A percentile compares a stretch with the other conserved stretches of the same genome.
Conservation (phyloP, 176 grass and related monocot genomes). For the Bromus sterilis region DNA sequence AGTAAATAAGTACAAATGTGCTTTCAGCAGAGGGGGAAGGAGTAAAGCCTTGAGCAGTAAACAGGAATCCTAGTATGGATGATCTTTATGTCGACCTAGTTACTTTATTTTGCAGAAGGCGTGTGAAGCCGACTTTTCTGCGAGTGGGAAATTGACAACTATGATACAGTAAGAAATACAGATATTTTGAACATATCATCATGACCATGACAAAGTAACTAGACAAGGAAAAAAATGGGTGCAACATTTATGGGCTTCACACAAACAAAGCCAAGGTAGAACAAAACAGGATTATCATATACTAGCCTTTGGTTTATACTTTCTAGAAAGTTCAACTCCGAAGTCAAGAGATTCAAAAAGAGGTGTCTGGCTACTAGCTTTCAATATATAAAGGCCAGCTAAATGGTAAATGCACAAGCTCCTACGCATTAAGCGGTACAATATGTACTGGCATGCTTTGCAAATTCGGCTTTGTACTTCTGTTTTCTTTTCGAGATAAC, state of each 20-base stretch:
- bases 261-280: not conserved
- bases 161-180: not conserved
- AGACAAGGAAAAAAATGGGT: conserved; percentile 3
- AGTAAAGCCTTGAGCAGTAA: not conserved
- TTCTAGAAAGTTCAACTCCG: conserved; percentile 4
- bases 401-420: not conserved
- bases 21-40: not conserved
- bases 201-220: not conserved
- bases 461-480: not conserved
- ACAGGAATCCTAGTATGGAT: not conserved
- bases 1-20: not conserved
- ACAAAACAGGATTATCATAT: conserved; percentile 1
- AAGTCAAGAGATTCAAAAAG: not conserved
- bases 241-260: not conserved
- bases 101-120: not conserved
- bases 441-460: not conserved
- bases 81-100: not conserved
- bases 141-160: not conserved
- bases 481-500: not conserved
- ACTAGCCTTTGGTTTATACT: not conserved
- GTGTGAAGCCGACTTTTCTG: not conserved
- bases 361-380: not conserved
- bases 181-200: not conserved
- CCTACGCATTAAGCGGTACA: not conserved
- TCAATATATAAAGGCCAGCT: not conserved